Percentiles rank a stretch among this genome's conserved stretches.
phyloP scores from a whole-genome alignment of 2,329 filamentous ascomycete genomes.

The Colletotrichum theobromicola region DNA sequence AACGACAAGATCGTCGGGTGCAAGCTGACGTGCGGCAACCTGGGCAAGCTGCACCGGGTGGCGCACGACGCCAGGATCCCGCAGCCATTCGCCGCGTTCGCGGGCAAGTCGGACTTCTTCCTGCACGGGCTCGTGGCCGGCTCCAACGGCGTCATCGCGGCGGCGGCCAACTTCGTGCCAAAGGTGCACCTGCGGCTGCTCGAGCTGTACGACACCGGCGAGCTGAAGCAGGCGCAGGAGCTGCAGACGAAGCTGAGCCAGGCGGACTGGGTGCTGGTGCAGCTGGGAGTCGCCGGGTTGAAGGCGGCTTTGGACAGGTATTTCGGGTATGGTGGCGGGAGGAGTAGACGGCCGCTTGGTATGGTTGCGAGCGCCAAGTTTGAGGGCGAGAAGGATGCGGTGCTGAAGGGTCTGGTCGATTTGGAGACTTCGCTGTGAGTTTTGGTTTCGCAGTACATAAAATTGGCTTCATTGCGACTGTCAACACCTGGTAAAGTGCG shows the following conservation, averaged over 20 bases:
- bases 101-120: slow-evolving; percentile 47
- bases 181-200: slow-evolving; percentile 40
- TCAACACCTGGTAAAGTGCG: too few species aligned
- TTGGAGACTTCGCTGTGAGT: slow-evolving; percentile 24
- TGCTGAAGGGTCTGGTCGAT: slow-evolving; percentile 24
- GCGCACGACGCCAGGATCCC: slow-evolving; percentile 8
- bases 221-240: slow-evolving; percentile 36
- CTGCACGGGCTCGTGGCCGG: slow-evolving; percentile 43
- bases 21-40: slow-evolving; percentile 70
- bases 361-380: slow-evolving; percentile 25
- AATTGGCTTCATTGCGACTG: neutral
- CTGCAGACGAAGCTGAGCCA: slow-evolving; percentile 37
- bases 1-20: slow-evolving; percentile 66
- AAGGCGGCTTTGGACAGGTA: slow-evolving; percentile 29
- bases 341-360: slow-evolving; percentile 30
- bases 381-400: slow-evolving; percentile 25
- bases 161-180: slow-evolving; percentile 43
- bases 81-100: slow-evolving; percentile 36
- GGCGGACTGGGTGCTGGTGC: slow-evolving; percentile 33
- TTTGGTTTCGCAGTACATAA: neutral
- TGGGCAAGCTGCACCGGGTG: slow-evolving; percentile 61
- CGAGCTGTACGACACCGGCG: slow-evolving; percentile 35
- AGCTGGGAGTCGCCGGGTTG: slow-evolving; percentile 31
- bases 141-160: slow-evolving; percentile 45
- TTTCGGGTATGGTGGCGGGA: slow-evolving; percentile 24